Percentiles rank a stretch among this genome's conserved stretches.
Conservation (phyloP, 805 yeast genomes). For the Wickerhamiella shivajii region DNA sequence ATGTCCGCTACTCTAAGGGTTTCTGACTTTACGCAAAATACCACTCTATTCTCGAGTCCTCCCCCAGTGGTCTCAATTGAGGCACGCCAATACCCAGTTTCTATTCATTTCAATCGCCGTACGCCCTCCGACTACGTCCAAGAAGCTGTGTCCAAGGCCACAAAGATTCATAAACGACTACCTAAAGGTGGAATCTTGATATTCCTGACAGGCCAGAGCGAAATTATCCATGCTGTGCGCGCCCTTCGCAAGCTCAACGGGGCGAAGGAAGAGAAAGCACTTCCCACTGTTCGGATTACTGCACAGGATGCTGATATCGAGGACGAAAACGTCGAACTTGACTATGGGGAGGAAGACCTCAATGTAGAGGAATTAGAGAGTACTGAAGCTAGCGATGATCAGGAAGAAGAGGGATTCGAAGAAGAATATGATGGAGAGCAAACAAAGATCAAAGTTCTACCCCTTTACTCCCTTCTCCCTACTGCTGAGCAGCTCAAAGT, state of each 20-base stretch:
- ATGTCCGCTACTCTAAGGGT: conserved; percentile 98
- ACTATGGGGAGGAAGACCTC: conserved; percentile 26
- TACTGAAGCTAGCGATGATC: conserved; percentile 31
- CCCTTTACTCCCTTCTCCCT: conserved; percentile 85
- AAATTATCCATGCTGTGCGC: conserved; percentile 64
- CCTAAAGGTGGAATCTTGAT: conserved; percentile 92
- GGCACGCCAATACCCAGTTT: conserved; percentile 89
- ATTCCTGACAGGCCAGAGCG: conserved; percentile 90
- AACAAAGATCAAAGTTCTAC: conserved; percentile 71
- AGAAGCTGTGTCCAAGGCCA: conserved; percentile 71
- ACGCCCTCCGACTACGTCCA: conserved; percentile 70
- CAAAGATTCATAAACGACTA: conserved; percentile 69
- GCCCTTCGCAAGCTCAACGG: conserved; percentile 28
- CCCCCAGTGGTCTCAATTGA: conserved; percentile 87
- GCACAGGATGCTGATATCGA: conserved; percentile 58
- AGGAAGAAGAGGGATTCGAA: conserved; percentile 43
- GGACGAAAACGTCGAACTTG: conserved; percentile 70
- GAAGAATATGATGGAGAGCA: conserved; percentile 35
- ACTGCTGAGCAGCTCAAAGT: conserved; percentile 90
- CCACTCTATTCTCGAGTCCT: conserved; percentile 42
- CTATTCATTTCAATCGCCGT: conserved; percentile 72
- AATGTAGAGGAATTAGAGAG: conserved; percentile 22
- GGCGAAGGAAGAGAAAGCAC: conserved; percentile 23
- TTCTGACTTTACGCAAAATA: conserved; percentile 79
- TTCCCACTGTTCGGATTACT: conserved; percentile 31